Base-by-base conservation (phyloP, 1,284 basidiomycete genomes). In the Vanrija sp. region DNA sequence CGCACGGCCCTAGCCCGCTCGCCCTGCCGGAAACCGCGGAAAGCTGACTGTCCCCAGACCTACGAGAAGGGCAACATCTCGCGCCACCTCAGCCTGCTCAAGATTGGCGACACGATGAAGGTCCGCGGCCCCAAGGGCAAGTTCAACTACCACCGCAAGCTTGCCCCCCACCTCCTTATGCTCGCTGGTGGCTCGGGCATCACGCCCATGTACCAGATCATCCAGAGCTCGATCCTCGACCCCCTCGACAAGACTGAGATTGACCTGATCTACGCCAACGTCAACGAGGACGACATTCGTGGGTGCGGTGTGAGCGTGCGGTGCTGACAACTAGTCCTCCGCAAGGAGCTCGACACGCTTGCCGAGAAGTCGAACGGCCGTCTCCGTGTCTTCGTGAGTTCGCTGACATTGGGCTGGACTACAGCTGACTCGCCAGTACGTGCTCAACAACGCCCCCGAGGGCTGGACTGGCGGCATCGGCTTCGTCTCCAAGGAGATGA, bases 31-130 rank as follows among this genome's bases (percentile, higher is more conserved):
- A 47, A 5, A 24, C 0, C 35, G 35, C 24, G 12, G 12, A 31
- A 8, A 24, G 46, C 19, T 56, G 24, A 51, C 41, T 4, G 24
- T n/a, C 22, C 5, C 7, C 65, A 94, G 92, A 83, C 92, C 4
- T 98, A 98, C 73, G 91, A 95, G 69, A 86, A 91, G 73, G 96
- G 96, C 56, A 98, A 97, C 79, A 88, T 98, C 70, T 98, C 95
- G 19, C 84, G 86, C 60, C 83, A 88, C 77, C 81, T 96, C 67
- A 84, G 82, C 42, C 78, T 83, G 49, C 82, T 93, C 73, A 90
- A 87, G 66, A 80, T 95, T 60, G 91, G 92, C 51, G 85, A 95
- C 75, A 85, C 81, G 41, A 80, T 97, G 64, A 84, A 85, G 63
- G 83, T 98, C 80, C 96, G 92, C 77, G 95, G 95, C 2, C 95